Evolutionary conservation across 768 basidiomycete genomes (phyloP).

Genomic region (Inosperma sp.): DNA sequence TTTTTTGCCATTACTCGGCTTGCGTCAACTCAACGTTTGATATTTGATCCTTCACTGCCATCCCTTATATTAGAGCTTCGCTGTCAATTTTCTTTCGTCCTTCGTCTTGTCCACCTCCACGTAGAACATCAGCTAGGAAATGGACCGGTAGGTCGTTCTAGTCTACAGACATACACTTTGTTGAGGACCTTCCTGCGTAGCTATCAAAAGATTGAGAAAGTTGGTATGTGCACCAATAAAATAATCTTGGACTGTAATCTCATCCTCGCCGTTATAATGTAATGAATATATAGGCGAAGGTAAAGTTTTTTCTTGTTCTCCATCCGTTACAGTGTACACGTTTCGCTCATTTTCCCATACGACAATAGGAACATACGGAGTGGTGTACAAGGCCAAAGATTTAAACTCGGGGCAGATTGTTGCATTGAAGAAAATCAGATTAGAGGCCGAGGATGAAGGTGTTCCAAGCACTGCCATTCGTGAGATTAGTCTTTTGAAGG

Average conservation of each 20-base stretch:
- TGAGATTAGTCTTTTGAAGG: slow-evolving; percentile 96
- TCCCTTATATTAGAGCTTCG: too few relatives aligned
- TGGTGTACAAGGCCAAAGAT: slow-evolving; percentile 96
- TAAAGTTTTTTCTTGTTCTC: slow-evolving; percentile 22
- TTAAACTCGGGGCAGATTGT: slow-evolving; percentile 75
- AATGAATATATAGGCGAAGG: slow-evolving; percentile 43
- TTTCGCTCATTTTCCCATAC: slow-evolving; percentile 3
- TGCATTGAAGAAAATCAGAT: slow-evolving; percentile 96
- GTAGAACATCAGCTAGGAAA: too few relatives aligned
- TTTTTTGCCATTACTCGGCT: too few relatives aligned
- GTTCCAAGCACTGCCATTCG: slow-evolving; percentile 97
- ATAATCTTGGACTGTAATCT: neutral
- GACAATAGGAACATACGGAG: slow-evolving; percentile 86
- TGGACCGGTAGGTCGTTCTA: slow-evolving; percentile 43
- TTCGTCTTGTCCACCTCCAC: too few relatives aligned
- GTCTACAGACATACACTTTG: too few relatives aligned
- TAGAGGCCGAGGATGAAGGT: slow-evolving; percentile 98
- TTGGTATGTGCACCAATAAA: slow-evolving; percentile 83
- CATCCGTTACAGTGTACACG: neutral
- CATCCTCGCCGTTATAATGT: neutral
- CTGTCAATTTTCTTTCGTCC: too few relatives aligned
- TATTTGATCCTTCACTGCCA: too few relatives aligned
- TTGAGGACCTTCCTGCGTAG: slow-evolving; percentile 37
- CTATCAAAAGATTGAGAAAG: slow-evolving; percentile 97
- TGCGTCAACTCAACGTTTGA: too few relatives aligned